Evolutionary conservation across 192 early-diverging fungal genomes (phyloP).

Genomic region (Rhizoclosmatium globosum): DNA sequence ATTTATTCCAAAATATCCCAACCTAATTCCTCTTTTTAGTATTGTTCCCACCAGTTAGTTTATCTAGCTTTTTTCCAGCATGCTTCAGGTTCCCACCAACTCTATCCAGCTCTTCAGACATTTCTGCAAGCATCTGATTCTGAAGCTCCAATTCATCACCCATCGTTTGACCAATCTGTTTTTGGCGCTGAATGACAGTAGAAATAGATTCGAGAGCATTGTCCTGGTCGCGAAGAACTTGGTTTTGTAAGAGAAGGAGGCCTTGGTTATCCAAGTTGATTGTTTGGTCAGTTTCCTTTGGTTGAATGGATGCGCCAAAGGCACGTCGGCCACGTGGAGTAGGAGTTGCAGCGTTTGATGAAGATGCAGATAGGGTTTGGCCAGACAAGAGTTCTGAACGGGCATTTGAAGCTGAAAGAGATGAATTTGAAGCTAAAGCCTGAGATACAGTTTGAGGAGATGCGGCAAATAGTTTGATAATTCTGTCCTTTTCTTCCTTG

Average conservation of each 20-base stretch:
- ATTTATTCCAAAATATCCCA: too few relatives aligned
- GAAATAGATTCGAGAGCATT: conserved; percentile 77
- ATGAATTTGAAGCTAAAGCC: background rate
- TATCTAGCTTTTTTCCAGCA: conserved; percentile 82
- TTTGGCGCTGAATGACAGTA: conserved; percentile 80
- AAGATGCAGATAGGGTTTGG: background rate
- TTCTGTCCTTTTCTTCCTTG: conserved; percentile 60
- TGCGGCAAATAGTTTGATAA: conserved; percentile 44
- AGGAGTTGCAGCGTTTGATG: background rate
- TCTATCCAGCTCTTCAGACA: conserved; percentile 81
- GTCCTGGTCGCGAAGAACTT: conserved; percentile 87
- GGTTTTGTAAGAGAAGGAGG: conserved; percentile 77
- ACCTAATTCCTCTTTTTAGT: background rate
- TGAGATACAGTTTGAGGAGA: conserved; percentile 37
- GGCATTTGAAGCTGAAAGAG: background rate
- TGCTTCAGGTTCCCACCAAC: conserved; percentile 77
- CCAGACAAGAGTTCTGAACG: background rate
- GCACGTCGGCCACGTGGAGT: conserved; percentile 59
- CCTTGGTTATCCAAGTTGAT: conserved; percentile 78
- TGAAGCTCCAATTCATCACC: conserved; percentile 91
- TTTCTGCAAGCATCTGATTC: conserved; percentile 85
- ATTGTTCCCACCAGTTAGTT: conserved; percentile 44
- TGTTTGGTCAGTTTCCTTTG: conserved; percentile 82
- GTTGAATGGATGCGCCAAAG: conserved; percentile 68
- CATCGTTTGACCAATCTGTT: conserved; percentile 86